These are phyloP conservation scores for Tolypocladium sp. DNA, from an alignment of 2,329 filamentous ascomycete genomes.

Conservation along the genomic window DNA sequence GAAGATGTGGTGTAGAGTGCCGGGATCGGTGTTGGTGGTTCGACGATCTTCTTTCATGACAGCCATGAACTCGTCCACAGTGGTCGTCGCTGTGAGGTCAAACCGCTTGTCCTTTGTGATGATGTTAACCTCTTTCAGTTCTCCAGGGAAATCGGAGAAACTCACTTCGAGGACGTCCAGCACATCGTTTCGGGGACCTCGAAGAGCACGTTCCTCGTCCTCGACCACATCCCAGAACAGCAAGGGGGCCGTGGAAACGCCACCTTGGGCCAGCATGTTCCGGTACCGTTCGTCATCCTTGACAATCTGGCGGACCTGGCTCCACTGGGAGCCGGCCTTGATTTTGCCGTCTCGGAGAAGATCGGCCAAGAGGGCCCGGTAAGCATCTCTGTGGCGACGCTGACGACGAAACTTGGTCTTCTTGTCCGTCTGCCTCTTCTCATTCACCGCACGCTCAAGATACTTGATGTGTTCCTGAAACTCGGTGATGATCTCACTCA, in stretches of 20 bases:
- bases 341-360: constrained; percentile 70
- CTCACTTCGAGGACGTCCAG: constrained; percentile 81
- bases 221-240: constrained; percentile 95
- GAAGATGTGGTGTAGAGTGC: constrained; percentile 73
- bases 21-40: constrained; percentile 77
- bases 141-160: constrained; percentile 7
- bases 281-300: constrained; percentile 75
- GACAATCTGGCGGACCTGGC: constrained; percentile 64
- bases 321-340: constrained; percentile 87
- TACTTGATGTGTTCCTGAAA: constrained; percentile 95
- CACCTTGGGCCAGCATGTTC: constrained; percentile 72
- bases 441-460: constrained; percentile 85
- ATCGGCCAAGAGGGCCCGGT: constrained; percentile 64
- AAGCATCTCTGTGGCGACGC: constrained; percentile 78
- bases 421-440: constrained; percentile 81
- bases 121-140: neutral
- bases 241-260: constrained; percentile 71
- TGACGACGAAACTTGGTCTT: constrained; percentile 70
- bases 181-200: constrained; percentile 72
- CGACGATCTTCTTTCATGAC: constrained; percentile 79
- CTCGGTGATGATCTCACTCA: constrained; percentile 81
- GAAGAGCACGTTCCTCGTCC: constrained; percentile 82
- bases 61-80: constrained; percentile 77
- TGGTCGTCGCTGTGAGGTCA: constrained; percentile 79
- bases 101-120: constrained; percentile 69